These are phyloP conservation scores for Puccinia novopanici DNA, from an alignment of 1,284 basidiomycete species.

Conservation along the genomic window DNA sequence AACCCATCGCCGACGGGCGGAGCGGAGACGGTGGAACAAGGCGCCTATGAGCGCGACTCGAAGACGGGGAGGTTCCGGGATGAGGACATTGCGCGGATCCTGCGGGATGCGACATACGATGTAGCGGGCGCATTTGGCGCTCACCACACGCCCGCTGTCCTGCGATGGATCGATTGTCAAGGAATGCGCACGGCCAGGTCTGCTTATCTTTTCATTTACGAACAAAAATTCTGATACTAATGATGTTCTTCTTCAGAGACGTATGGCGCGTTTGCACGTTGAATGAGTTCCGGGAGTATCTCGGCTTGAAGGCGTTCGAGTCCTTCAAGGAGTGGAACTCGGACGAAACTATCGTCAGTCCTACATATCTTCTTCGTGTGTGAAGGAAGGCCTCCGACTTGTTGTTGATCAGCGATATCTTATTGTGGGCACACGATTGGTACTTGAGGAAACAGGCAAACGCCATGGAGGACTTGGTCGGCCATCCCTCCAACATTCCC, in stretches of 20 bases:
- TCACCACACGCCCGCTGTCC: conserved; percentile 22
- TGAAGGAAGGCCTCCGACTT: background rate
- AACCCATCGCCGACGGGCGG: background rate
- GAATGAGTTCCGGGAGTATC: conserved; percentile 43
- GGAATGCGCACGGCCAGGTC: conserved; percentile 51
- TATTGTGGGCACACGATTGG: too few species aligned
- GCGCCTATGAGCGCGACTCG: conserved; percentile 42
- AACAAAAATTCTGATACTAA: background rate
- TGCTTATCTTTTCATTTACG: background rate
- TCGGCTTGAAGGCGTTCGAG: conserved; percentile 42
- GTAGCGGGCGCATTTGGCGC: conserved; percentile 50
- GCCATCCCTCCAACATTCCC: conserved; percentile 49
- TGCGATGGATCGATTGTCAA: conserved; percentile 50
- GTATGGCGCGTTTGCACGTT: conserved; percentile 47
- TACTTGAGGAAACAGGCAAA: conserved; percentile 12
- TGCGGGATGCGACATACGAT: conserved; percentile 42
- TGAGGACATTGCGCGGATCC: conserved; percentile 45
- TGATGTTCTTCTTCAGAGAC: conserved; percentile 9
- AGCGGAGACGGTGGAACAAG: conserved; percentile 23
- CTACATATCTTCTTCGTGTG: background rate
- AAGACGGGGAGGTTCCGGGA: conserved; percentile 39
- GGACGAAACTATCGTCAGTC: conserved; percentile 26
- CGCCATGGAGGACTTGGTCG: conserved; percentile 47
- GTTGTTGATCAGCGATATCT: background rate
- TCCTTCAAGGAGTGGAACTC: conserved; percentile 49